phyloP scores from a whole-genome alignment of 2,329 filamentous ascomycete genomes.

The Lecanicillium sp. region DNA sequence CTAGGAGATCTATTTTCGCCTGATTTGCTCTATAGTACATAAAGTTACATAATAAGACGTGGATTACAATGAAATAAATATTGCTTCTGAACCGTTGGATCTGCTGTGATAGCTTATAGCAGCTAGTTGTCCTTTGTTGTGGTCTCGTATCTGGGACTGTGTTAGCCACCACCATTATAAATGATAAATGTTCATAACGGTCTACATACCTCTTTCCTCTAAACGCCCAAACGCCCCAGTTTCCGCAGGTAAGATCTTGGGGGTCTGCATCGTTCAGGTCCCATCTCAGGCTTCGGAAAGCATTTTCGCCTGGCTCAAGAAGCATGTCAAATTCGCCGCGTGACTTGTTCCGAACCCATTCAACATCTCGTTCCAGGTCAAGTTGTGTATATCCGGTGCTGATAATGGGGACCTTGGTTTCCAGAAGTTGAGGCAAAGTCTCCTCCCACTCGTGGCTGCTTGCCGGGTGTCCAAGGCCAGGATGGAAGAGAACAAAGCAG shows the following conservation, averaged over 20 bases:
- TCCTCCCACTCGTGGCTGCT: conserved; percentile 91
- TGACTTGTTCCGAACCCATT: conserved; percentile 80
- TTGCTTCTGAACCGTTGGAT: too few species aligned
- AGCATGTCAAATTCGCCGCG: conserved; percentile 87
- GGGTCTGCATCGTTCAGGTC: conserved; percentile 94
- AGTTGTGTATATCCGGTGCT: conserved; percentile 93
- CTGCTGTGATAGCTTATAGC: neutral
- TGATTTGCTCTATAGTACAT: conserved; percentile 8
- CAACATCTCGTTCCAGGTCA: conserved; percentile 88
- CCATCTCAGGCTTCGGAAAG: conserved; percentile 89
- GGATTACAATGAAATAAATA: conserved; percentile 2
- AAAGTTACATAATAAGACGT: conserved; percentile 8
- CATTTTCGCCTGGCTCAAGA: conserved; percentile 87
- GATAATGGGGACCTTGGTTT: conserved; percentile 92
- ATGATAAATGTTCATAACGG: neutral
- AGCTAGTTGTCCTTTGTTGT: conserved; percentile 38
- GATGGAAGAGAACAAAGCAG: conserved; percentile 94
- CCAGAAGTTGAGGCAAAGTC: conserved; percentile 79
- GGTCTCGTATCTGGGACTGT: conserved; percentile 49
- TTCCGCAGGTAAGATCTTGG: conserved; percentile 87
- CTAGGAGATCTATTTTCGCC: neutral
- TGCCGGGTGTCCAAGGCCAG: conserved; percentile 88
- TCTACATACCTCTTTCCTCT: conserved; percentile 79
- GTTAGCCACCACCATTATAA: conserved; percentile 22
- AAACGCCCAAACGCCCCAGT: conserved; percentile 97